phyloP scores from a whole-genome alignment of 2,329 filamentous ascomycete species.

The Ambrosiella cleistominuta region DNA sequence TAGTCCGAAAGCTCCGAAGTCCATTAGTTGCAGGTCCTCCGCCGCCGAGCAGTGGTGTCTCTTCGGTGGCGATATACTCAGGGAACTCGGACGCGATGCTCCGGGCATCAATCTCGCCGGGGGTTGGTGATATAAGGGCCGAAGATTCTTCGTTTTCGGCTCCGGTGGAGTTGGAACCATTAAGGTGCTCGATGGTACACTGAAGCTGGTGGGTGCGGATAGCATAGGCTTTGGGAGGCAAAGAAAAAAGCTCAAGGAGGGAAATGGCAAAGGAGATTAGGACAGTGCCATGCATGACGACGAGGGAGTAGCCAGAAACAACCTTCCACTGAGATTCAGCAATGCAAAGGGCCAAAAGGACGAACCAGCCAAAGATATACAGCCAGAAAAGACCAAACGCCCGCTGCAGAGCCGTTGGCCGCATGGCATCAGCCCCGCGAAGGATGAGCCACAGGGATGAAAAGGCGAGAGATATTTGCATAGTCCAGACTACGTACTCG shows the following conservation, averaged over 20 bases:
- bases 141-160: slow-evolving; percentile 8
- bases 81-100: slow-evolving; percentile 9
- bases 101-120: slow-evolving; percentile 11
- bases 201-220: slow-evolving; percentile 34
- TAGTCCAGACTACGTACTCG: slow-evolving; percentile 58
- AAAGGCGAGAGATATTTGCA: slow-evolving; percentile 69
- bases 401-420: slow-evolving; percentile 74
- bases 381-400: slow-evolving; percentile 73
- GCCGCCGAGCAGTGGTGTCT: slow-evolving; percentile 29
- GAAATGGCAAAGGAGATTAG: slow-evolving; percentile 60
- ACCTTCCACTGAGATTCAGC: slow-evolving; percentile 58
- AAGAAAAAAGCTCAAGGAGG: slow-evolving; percentile 61
- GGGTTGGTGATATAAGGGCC: slow-evolving; percentile 19
- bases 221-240: slow-evolving; percentile 58
- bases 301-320: slow-evolving; percentile 60
- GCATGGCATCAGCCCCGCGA: slow-evolving; percentile 56
- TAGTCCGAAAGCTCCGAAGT: slow-evolving; percentile 23
- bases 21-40: slow-evolving; percentile 14
- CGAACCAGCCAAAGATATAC: slow-evolving; percentile 54
- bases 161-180: not conserved
- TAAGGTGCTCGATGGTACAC: slow-evolving; percentile 4
- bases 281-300: slow-evolving; percentile 60
- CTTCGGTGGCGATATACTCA: slow-evolving; percentile 21
- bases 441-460: slow-evolving; percentile 69
- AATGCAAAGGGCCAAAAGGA: slow-evolving; percentile 56